These are phyloP conservation scores for Xylaria digitata DNA, from an alignment of 2,329 filamentous ascomycete species.

Conservation along the genomic window DNA sequence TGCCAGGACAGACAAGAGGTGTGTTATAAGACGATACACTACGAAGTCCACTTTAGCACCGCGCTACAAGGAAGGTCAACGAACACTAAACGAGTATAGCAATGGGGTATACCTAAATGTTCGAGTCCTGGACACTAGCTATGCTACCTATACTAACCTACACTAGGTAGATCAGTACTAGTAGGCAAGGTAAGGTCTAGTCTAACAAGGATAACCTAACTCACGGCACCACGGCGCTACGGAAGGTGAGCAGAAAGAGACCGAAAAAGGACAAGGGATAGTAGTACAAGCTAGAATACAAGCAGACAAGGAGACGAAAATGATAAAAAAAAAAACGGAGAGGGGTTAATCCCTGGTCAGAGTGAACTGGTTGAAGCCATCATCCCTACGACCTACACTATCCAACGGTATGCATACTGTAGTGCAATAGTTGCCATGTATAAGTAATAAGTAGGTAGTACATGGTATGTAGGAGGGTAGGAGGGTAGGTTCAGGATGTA, in stretches of 20 bases:
- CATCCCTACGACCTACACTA: constrained; percentile 1
- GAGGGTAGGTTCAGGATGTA: no score
- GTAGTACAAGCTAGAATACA: no score
- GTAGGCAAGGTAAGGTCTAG: background rate
- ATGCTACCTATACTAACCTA: no score
- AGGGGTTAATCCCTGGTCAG: constrained; percentile 22
- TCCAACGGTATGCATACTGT: background rate
- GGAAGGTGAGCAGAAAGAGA: constrained; percentile 37
- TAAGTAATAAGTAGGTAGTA: no score
- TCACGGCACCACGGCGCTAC: constrained; percentile 13
- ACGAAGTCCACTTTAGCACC: background rate
- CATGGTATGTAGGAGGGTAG: no score
- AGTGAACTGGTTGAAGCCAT: constrained; percentile 13
- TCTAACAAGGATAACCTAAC: constrained; percentile 13
- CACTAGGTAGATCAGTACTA: background rate
- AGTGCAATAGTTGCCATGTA: no score
- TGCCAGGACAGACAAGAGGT: constrained; percentile 13
- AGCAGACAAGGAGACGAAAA: background rate
- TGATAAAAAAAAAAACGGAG: constrained; percentile 9
- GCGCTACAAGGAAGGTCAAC: constrained; percentile 13
- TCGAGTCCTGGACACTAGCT: no score
- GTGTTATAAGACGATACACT: constrained; percentile 24
- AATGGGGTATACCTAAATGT: no score
- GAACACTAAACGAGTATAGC: no score
- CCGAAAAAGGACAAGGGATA: constrained; percentile 24